These are phyloP conservation scores for Boeremia lycopersici DNA, from an alignment of 2,329 filamentous ascomycete genomes.

Conservation along the genomic window DNA sequence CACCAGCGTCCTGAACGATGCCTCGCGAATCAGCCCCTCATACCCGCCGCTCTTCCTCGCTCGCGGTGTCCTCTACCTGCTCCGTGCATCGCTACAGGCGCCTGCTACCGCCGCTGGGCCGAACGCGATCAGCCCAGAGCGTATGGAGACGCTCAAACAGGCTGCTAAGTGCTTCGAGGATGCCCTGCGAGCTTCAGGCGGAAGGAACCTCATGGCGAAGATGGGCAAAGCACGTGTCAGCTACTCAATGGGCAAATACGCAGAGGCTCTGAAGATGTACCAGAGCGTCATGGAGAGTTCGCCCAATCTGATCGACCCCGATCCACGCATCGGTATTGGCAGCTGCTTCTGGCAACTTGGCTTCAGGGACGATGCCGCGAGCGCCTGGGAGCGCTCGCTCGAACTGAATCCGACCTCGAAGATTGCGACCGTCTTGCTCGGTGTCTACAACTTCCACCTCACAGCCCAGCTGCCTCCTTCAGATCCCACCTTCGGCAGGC, in stretches of 20 bases:
- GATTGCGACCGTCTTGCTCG: slow-evolving; percentile 86
- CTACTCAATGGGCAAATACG: slow-evolving; percentile 85
- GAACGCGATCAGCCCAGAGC: slow-evolving; percentile 70
- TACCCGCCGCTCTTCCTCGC: slow-evolving; percentile 92
- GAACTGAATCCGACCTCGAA: slow-evolving; percentile 86
- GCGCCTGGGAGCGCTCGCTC: slow-evolving; percentile 85
- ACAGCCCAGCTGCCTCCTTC: slow-evolving; percentile 83
- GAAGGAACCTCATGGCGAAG: slow-evolving; percentile 88
- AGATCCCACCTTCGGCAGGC: slow-evolving; percentile 79
- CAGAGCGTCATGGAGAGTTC: slow-evolving; percentile 86
- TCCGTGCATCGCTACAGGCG: slow-evolving; percentile 82
- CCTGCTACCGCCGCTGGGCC: slow-evolving; percentile 71
- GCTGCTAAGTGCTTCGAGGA: slow-evolving; percentile 96
- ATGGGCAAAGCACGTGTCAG: slow-evolving; percentile 87
- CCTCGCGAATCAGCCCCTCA: slow-evolving; percentile 89
- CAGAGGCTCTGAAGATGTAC: slow-evolving; percentile 81
- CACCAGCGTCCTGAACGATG: slow-evolving; percentile 92
- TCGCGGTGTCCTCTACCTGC: slow-evolving; percentile 83
- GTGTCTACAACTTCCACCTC: slow-evolving; percentile 85
- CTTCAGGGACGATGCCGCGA: slow-evolving; percentile 89
- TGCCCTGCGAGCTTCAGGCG: slow-evolving; percentile 80
- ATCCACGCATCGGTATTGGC: slow-evolving; percentile 93
- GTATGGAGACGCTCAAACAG: slow-evolving; percentile 78
- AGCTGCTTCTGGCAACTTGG: slow-evolving; percentile 97
- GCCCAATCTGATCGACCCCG: slow-evolving; percentile 87